Evolutionary conservation across 257 asterid genomes (phyloP).

Genomic region (Schizonepeta tenuifolia): DNA sequence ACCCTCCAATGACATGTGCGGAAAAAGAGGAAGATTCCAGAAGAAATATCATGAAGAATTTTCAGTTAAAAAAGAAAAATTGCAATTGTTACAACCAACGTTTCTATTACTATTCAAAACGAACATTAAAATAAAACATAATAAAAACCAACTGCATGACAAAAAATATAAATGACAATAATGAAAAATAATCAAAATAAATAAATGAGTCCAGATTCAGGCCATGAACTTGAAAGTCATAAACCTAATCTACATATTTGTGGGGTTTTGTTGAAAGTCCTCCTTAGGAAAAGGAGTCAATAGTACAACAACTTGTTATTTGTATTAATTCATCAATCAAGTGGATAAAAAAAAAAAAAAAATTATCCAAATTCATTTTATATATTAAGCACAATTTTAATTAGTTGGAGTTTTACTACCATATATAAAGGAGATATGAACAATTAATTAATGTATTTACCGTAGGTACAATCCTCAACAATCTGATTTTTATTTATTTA

Average conservation of each 20-base stretch:
- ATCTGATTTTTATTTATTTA: neutral
- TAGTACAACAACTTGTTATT: conserved; percentile 6
- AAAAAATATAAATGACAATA: neutral
- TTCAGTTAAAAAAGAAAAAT: conserved; percentile 1
- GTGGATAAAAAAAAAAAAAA: neutral
- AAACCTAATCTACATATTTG: conserved; percentile 22
- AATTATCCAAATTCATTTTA: neutral
- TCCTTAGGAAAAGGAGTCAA: conserved; percentile 24
- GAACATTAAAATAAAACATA: no score
- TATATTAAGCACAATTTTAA: no score
- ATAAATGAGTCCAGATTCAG: conserved; percentile 39
- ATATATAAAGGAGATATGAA: neutral
- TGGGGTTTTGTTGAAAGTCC: conserved; percentile 34
- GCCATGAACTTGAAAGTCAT: conserved; percentile 25
- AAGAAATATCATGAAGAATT: neutral
- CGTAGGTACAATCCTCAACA: neutral
- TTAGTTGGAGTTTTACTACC: no score
- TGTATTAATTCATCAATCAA: neutral
- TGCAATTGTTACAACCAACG: neutral
- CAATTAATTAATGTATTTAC: no score
- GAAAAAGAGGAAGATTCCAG: conserved; percentile 20
- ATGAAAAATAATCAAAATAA: neutral
- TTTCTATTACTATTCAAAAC: neutral
- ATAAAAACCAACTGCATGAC: no score
- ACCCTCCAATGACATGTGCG: neutral